phyloP scores from a whole-genome alignment of 495 filamentous ascomycete genomes.

The Pyrenula massariospora region DNA sequence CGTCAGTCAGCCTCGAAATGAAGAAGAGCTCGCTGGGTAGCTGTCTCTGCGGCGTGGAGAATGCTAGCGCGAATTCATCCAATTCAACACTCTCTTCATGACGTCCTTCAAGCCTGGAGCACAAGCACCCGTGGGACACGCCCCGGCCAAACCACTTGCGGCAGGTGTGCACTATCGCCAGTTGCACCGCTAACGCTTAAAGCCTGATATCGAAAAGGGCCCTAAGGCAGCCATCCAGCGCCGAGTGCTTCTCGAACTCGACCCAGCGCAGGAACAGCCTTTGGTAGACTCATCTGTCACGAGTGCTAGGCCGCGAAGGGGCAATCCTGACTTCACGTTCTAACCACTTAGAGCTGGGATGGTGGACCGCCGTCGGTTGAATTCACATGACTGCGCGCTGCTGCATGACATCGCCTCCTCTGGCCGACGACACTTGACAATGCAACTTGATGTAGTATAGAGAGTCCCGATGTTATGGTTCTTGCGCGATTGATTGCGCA shows the following conservation, averaged over 20 bases:
- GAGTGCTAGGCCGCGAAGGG: neutral
- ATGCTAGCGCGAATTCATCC: no score
- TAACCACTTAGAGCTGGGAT: neutral
- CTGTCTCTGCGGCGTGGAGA: no score
- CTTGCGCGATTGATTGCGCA: neutral
- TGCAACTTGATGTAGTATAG: neutral
- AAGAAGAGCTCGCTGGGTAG: no score
- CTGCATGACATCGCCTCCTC: neutral
- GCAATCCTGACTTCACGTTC: neutral
- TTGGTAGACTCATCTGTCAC: neutral
- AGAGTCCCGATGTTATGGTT: neutral
- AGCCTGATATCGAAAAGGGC: neutral
- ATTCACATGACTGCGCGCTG: neutral
- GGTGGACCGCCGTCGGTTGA: neutral
- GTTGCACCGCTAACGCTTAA: neutral
- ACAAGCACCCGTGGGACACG: no score
- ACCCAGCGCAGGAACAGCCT: neutral
- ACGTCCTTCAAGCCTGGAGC: no score
- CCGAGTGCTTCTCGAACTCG: neutral
- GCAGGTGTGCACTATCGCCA: neutral
- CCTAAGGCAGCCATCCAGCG: neutral
- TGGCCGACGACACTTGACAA: neutral
- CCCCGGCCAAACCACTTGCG: no score
- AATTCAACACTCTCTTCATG: no score
- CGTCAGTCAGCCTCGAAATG: no score